A percentile compares a stretch with the other conserved stretches of the same genome.
These are phyloP conservation scores for Volvox reticuliferus DNA, from an alignment of 139 green algal species.

Conservation along the genomic window DNA sequence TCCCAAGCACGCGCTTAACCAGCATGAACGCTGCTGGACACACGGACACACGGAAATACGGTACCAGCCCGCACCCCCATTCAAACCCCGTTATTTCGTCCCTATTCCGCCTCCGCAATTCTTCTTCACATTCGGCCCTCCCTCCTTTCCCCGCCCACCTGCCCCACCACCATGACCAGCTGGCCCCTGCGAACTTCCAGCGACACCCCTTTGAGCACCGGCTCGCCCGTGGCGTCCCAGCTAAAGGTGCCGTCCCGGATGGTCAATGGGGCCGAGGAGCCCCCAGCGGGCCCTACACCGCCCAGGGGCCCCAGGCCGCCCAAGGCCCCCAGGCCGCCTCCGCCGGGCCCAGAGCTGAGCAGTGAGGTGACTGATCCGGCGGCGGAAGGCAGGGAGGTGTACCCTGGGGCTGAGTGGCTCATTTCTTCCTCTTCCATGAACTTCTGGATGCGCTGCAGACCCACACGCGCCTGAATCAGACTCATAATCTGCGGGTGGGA, in stretches of 20 bases:
- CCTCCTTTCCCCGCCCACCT: slow-evolving; percentile 43
- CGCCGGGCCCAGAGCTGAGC: not conserved
- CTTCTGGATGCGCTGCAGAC: slow-evolving; percentile 80
- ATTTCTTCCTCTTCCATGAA: slow-evolving; percentile 85
- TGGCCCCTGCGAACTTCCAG: slow-evolving; percentile 56
- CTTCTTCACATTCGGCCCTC: not conserved
- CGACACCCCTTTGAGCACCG: slow-evolving; percentile 32
- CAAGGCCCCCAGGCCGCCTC: not conserved
- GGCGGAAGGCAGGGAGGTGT: slow-evolving; percentile 8
- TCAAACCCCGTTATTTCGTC: not conserved
- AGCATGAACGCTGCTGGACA: too few species aligned
- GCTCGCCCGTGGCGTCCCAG: not conserved
- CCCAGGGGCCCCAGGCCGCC: not conserved
- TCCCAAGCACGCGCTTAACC: too few species aligned
- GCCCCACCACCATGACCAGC: slow-evolving; percentile 73
- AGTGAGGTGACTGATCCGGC: not conserved
- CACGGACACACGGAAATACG: not conserved
- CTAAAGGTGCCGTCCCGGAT: slow-evolving; percentile 56
- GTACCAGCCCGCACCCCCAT: not conserved
- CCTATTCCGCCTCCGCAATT: too few species aligned
- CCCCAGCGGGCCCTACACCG: not conserved
- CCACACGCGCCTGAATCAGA: slow-evolving; percentile 83
- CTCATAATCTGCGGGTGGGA: slow-evolving; percentile 74
- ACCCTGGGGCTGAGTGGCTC: slow-evolving; percentile 31
- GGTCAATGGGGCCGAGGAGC: slow-evolving; percentile 46